Evolutionary conservation across 352 stramenopile species (phyloP).

Genomic region (Phytophthora palmivora): DNA sequence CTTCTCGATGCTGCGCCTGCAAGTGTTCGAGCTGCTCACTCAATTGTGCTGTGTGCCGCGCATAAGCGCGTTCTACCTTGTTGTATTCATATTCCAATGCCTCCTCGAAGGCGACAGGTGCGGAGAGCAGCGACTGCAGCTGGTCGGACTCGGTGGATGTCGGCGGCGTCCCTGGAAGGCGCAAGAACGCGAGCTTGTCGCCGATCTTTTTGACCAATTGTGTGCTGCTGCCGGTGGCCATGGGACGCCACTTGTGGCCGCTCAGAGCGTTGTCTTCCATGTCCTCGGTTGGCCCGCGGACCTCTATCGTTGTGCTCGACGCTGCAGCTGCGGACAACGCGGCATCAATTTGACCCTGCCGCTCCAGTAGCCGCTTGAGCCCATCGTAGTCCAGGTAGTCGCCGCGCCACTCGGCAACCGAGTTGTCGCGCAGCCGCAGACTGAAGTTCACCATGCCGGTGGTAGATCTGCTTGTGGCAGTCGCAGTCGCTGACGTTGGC

Average conservation of each 20-base stretch:
- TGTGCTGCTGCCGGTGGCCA: constrained; percentile 30
- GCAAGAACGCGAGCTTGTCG: constrained; percentile 39
- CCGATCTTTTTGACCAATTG: constrained; percentile 23
- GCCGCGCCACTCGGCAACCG: constrained; percentile 85
- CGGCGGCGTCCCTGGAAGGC: constrained; percentile 21
- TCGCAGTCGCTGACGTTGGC: neutral
- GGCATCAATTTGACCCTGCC: constrained; percentile 53
- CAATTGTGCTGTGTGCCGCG: constrained; percentile 83
- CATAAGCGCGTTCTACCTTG: constrained; percentile 95
- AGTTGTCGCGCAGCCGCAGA: constrained; percentile 82
- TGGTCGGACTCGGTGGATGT: constrained; percentile 33
- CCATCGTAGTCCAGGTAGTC: constrained; percentile 92
- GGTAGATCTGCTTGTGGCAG: constrained; percentile 23
- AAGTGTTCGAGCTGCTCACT: constrained; percentile 87
- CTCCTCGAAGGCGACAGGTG: constrained; percentile 77
- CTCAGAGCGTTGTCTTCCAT: constrained; percentile 33
- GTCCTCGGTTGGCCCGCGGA: constrained; percentile 26
- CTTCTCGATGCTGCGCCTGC: constrained; percentile 65
- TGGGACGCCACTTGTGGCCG: constrained; percentile 40
- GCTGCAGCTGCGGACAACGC: constrained; percentile 31
- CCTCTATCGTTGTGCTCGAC: constrained; percentile 24
- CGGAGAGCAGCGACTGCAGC: constrained; percentile 39
- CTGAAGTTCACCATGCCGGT: constrained; percentile 79
- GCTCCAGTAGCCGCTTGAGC: constrained; percentile 87
- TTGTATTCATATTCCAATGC: constrained; percentile 80